phyloP scores from a whole-genome alignment of 176 grass and related monocot genomes.

The Oryza longistaminata region DNA sequence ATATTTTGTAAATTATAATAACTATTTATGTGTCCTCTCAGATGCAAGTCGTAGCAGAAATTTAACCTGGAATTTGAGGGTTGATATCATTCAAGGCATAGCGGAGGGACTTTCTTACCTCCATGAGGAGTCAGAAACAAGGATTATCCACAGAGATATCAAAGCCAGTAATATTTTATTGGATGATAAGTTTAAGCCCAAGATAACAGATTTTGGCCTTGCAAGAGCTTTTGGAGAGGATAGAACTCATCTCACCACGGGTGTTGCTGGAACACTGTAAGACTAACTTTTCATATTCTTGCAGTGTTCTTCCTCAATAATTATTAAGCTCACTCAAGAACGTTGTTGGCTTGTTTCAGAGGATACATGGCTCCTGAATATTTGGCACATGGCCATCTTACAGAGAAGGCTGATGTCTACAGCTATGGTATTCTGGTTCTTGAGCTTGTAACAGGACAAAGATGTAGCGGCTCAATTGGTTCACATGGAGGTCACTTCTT shows the following conservation, averaged over 20 bases:
- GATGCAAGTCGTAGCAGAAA: constrained; percentile 56
- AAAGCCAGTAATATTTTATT: constrained; percentile 94
- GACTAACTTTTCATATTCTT: constrained; percentile 9
- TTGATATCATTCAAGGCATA: constrained; percentile 74
- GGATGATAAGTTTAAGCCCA: constrained; percentile 82
- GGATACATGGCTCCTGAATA: constrained; percentile 96
- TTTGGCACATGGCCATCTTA: constrained; percentile 75
- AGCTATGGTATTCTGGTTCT: constrained; percentile 78
- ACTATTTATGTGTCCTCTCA: constrained; percentile 33
- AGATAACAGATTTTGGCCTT: constrained; percentile 90
- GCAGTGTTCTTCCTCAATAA: background rate
- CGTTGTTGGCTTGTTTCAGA: constrained; percentile 53
- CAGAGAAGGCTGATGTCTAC: constrained; percentile 82
- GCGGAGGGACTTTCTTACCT: constrained; percentile 87
- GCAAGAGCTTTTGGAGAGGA: constrained; percentile 72
- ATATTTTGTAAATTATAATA: background rate
- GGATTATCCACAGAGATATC: constrained; percentile 86
- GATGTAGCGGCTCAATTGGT: constrained; percentile 59
- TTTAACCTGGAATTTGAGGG: constrained; percentile 64
- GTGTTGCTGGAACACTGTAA: constrained; percentile 81
- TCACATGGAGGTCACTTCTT: constrained; percentile 55
- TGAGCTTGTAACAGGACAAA: constrained; percentile 74
- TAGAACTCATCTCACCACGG: constrained; percentile 82
- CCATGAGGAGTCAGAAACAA: constrained; percentile 74
- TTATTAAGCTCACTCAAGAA: constrained; percentile 26